Evolutionary conservation across 2,329 filamentous ascomycete species (phyloP).

Genomic region (Mycosphaerelloides madeirae): DNA sequence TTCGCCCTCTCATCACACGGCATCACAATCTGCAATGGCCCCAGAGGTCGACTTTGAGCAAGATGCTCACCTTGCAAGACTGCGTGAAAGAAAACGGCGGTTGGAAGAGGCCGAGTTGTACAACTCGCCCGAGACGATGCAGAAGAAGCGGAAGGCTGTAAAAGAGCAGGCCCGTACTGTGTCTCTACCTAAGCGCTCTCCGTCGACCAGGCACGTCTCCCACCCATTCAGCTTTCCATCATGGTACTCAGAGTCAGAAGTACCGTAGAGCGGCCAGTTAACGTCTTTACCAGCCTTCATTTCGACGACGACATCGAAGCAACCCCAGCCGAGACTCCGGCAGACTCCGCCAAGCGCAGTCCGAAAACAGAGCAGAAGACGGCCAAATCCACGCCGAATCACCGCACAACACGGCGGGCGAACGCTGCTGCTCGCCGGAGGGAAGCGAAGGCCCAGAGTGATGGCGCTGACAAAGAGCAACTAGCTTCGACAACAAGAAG

Average conservation of each 20-base stretch:
- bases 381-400: too few species aligned
- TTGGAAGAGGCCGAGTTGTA: constrained; percentile 9
- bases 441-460: too few species aligned
- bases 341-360: too few species aligned
- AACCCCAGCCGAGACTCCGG: neutral
- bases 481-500: too few species aligned
- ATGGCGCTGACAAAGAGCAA: too few species aligned
- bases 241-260: neutral
- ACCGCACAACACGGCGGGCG: too few species aligned
- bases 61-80: constrained; percentile 6
- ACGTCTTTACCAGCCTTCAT: constrained; percentile 2
- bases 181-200: neutral
- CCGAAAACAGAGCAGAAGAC: too few species aligned
- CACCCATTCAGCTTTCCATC: too few species aligned
- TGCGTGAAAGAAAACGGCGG: constrained; percentile 7
- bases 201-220: constrained; percentile 6
- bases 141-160: constrained; percentile 9
- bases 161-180: constrained; percentile 4
- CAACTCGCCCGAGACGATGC: constrained; percentile 8
- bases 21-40: neutral
- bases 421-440: too few species aligned
- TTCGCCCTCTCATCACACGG: too few species aligned
- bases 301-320: constrained; percentile 11
- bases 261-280: neutral
- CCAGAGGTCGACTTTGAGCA: constrained; percentile 6